Conservation (phyloP, 768 basidiomycete genomes). For the Tulasnella sp. region DNA sequence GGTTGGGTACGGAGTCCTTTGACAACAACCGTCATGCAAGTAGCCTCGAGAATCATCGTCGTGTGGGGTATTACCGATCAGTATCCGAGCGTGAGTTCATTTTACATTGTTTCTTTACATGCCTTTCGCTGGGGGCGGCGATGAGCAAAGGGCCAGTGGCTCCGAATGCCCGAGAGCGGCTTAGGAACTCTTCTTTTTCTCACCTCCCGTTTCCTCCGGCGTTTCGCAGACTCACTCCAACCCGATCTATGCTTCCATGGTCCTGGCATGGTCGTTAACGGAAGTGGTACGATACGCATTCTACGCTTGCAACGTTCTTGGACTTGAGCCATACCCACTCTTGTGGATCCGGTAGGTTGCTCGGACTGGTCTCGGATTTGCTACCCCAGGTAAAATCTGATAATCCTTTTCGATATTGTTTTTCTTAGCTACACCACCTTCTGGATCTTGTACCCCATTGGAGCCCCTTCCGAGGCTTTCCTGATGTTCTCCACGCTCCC, state of each 20-base stretch:
- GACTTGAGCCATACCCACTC: slow-evolving; percentile 42
- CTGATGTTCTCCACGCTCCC: slow-evolving; percentile 76
- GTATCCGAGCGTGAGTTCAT: slow-evolving; percentile 53
- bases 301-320: slow-evolving; percentile 68
- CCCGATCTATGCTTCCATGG: slow-evolving; percentile 85
- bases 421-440: slow-evolving; percentile 80
- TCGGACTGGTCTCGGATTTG: slow-evolving; percentile 4
- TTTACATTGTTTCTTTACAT: slow-evolving; percentile 6
- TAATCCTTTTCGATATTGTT: background rate
- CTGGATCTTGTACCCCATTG: slow-evolving; percentile 88
- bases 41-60: slow-evolving; percentile 71
- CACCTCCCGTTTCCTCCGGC: background rate
- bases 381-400: background rate
- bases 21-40: slow-evolving; percentile 71
- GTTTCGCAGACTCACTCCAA: slow-evolving; percentile 54
- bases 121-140: background rate
- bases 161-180: slow-evolving; percentile 31
- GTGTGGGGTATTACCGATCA: slow-evolving; percentile 78
- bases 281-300: slow-evolving; percentile 90
- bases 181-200: slow-evolving; percentile 23
- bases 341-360: slow-evolving; percentile 38
- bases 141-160: slow-evolving; percentile 10
- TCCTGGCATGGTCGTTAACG: slow-evolving; percentile 86
- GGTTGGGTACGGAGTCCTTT: slow-evolving; percentile 78
- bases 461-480: slow-evolving; percentile 86